These are phyloP conservation scores for Priceomyces carsonii DNA, from an alignment of 805 yeast genomes.

Conservation along the genomic window DNA sequence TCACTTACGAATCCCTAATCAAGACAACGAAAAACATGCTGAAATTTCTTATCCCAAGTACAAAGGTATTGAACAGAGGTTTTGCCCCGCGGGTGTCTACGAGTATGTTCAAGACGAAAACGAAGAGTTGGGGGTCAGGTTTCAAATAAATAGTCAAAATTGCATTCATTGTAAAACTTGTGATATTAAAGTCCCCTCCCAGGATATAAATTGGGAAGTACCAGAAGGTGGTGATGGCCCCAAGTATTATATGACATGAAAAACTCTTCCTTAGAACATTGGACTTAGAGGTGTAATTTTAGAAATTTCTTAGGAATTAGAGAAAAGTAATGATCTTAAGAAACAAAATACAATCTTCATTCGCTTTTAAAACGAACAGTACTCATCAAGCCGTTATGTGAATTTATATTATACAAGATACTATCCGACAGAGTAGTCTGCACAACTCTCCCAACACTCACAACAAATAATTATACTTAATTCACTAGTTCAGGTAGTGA, in stretches of 20 bases:
- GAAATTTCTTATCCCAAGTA: slow-evolving; percentile 67
- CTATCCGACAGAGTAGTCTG: too few species aligned
- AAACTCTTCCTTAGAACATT: too few species aligned
- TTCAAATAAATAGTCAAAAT: slow-evolving; percentile 94
- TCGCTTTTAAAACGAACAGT: too few species aligned
- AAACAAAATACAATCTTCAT: too few species aligned
- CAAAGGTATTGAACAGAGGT: slow-evolving; percentile 86
- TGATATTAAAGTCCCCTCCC: slow-evolving; percentile 94
- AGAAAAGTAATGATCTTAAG: too few species aligned
- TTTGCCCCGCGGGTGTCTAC: slow-evolving; percentile 99
- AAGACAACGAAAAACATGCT: slow-evolving; percentile 67
- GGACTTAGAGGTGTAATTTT: too few species aligned
- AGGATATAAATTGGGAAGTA: slow-evolving; percentile 94
- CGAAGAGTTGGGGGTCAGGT: slow-evolving; percentile 64
- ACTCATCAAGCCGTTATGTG: too few species aligned
- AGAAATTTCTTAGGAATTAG: too few species aligned
- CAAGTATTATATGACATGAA: slow-evolving; percentile 79
- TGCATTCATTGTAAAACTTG: slow-evolving; percentile 99
- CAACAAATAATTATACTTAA: too few species aligned
- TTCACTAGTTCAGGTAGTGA: too few species aligned
- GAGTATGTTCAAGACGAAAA: slow-evolving; percentile 79
- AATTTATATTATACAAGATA: too few species aligned
- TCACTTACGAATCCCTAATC: slow-evolving; percentile 69
- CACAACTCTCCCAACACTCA: too few species aligned
- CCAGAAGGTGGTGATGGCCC: slow-evolving; percentile 99